phyloP scores from a whole-genome alignment of 2,329 filamentous ascomycete genomes.

The Penicillium sp. region DNA sequence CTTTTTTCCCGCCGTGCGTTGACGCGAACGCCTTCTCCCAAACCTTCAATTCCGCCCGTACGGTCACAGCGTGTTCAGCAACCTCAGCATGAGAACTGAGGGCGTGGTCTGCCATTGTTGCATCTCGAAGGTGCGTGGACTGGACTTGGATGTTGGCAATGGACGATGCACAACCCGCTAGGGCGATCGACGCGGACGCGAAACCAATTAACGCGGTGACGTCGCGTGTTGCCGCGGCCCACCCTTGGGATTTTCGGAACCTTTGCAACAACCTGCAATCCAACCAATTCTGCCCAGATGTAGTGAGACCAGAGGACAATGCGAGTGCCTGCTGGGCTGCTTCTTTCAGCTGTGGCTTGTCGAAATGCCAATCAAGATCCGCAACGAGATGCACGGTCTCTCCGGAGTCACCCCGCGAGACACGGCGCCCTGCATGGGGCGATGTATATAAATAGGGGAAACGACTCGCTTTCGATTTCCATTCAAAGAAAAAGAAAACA shows the following conservation, averaged over 20 bases:
- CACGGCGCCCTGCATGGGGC: no score
- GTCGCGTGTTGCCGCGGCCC: background rate
- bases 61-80: conserved; percentile 27
- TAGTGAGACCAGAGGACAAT: no score
- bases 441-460: no score
- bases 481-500: background rate
- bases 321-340: no score
- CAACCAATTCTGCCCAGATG: no score
- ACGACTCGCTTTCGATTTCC: no score
- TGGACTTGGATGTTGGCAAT: background rate
- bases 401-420: no score
- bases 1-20: conserved; percentile 45
- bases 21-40: conserved; percentile 49
- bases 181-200: background rate
- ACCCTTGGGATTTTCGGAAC: no score
- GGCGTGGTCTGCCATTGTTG: conserved; percentile 28
- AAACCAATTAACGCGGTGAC: background rate
- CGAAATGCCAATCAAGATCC: no score
- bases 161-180: background rate
- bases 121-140: background rate
- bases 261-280: no score
- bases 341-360: no score
- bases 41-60: conserved; percentile 47
- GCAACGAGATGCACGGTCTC: no score
- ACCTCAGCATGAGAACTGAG: conserved; percentile 27